A percentile compares a stretch with the other conserved stretches of the same genome.
These are phyloP conservation scores for Deakozyma indianensis DNA, from an alignment of 805 yeast genomes.

Conservation along the genomic window DNA sequence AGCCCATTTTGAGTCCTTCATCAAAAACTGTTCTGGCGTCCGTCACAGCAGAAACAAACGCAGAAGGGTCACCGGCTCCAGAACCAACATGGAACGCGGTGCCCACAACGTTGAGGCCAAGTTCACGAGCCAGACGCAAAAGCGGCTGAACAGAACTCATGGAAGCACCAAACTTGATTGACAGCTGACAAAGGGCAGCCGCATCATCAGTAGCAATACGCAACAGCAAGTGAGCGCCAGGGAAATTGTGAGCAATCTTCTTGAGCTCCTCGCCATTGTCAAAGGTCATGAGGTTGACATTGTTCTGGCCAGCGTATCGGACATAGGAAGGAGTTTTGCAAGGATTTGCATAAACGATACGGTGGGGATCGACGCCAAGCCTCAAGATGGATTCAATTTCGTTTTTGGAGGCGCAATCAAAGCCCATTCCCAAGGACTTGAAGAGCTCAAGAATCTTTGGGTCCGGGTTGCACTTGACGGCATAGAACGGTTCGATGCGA, in stretches of 20 bases:
- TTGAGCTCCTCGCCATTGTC: slow-evolving; percentile 76
- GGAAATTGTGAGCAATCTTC: slow-evolving; percentile 57
- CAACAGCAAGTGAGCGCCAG: slow-evolving; percentile 54
- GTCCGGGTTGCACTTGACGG: slow-evolving; percentile 88
- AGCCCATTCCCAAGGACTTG: slow-evolving; percentile 51
- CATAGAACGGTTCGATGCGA: slow-evolving; percentile 73
- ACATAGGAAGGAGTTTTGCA: slow-evolving; percentile 79
- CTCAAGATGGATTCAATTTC: slow-evolving; percentile 60
- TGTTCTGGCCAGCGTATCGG: slow-evolving; percentile 44
- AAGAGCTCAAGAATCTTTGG: slow-evolving; percentile 40
- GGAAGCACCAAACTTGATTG: slow-evolving; percentile 81
- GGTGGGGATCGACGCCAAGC: slow-evolving; percentile 46
- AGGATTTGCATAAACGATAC: slow-evolving; percentile 86
- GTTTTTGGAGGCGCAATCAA: slow-evolving; percentile 85
- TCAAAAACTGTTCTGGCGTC: slow-evolving; percentile 63
- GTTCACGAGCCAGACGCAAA: slow-evolving; percentile 43
- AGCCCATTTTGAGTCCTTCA: slow-evolving; percentile 33
- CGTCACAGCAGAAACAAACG: slow-evolving; percentile 54
- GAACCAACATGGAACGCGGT: slow-evolving; percentile 95
- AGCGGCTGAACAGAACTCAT: slow-evolving; percentile 37
- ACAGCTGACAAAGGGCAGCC: slow-evolving; percentile 69
- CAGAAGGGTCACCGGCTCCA: slow-evolving; percentile 63
- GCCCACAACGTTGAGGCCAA: slow-evolving; percentile 58
- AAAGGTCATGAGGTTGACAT: slow-evolving; percentile 66
- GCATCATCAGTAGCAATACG: slow-evolving; percentile 86